phyloP scores from a whole-genome alignment of 768 basidiomycete genomes.

The Leccinum incarnatum region DNA sequence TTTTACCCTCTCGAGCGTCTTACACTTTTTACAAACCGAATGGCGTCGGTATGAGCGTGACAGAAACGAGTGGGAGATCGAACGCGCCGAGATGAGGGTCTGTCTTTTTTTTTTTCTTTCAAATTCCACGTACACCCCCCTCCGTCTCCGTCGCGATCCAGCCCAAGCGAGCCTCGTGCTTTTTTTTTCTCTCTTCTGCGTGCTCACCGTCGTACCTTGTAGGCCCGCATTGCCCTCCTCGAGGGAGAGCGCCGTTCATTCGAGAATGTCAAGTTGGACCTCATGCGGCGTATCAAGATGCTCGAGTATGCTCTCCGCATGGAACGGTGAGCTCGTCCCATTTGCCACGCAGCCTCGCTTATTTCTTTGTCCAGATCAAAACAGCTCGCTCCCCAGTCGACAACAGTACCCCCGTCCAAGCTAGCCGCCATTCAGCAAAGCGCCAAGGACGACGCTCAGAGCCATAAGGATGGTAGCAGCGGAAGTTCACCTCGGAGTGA shows the following conservation, averaged over 20 bases:
- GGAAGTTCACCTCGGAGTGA: constrained; percentile 85
- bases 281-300: constrained; percentile 98
- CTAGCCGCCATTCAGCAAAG: constrained; percentile 56
- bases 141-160: not conserved
- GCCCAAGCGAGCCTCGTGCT: not conserved
- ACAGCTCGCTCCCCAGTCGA: constrained; percentile 59
- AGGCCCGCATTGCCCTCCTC: constrained; percentile 96
- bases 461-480: constrained; percentile 77
- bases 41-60: constrained; percentile 98
- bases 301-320: constrained; percentile 95
- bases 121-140: not conserved
- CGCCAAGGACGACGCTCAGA: constrained; percentile 69
- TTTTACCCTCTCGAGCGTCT: constrained; percentile 88
- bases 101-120: constrained; percentile 33
- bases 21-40: constrained; percentile 98
- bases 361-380: constrained; percentile 59
- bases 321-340: constrained; percentile 68
- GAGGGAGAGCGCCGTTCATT: constrained; percentile 97
- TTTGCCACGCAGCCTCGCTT: constrained; percentile 3
- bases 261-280: constrained; percentile 94
- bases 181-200: not conserved
- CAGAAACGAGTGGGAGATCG: constrained; percentile 99
- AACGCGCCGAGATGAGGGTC: constrained; percentile 98
- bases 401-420: constrained; percentile 64
- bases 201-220: constrained; percentile 18